Conservation (phyloP, 331 rosid genomes). For the Cydonia oblonga region DNA sequence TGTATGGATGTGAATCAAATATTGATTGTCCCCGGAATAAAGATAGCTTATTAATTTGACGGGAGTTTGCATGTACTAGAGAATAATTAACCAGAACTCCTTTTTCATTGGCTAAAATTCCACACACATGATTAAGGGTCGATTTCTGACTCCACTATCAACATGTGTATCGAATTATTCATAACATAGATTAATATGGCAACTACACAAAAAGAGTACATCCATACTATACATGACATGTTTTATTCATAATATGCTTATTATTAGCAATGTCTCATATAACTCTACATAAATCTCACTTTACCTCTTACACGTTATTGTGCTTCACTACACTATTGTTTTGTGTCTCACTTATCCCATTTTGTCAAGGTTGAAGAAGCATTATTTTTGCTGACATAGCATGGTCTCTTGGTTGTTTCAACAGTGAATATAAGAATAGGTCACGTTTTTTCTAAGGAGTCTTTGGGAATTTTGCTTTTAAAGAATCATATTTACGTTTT, state of each 20-base stretch:
- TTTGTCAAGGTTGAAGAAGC: not conserved
- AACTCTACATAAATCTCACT: not conserved
- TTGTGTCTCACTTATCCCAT: not conserved
- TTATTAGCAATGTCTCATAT: not conserved
- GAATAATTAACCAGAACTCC: not conserved
- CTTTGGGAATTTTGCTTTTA: too few relatives aligned
- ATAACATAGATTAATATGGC: not conserved
- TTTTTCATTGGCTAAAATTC: not conserved
- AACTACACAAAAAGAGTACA: not conserved
- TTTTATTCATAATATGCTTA: not conserved
- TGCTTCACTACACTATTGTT: not conserved
- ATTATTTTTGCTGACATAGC: not conserved
- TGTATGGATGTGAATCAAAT: not conserved
- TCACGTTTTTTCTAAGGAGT: too few relatives aligned
- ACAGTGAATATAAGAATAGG: not conserved
- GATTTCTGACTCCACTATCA: not conserved
- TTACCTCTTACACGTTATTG: not conserved
- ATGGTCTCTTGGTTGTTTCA: not conserved
- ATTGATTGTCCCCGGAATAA: not conserved
- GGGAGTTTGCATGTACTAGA: too few relatives aligned
- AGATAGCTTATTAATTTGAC: too few relatives aligned
- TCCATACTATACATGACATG: not conserved
- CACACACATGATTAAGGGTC: not conserved
- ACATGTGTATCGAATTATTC: not conserved
- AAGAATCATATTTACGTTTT: too few relatives aligned